A percentile compares a stretch with the other conserved stretches of the same genome.
Evolutionary conservation across 805 yeast genomes (phyloP).

Genomic region (Wickerhamiella occidentalis): DNA sequence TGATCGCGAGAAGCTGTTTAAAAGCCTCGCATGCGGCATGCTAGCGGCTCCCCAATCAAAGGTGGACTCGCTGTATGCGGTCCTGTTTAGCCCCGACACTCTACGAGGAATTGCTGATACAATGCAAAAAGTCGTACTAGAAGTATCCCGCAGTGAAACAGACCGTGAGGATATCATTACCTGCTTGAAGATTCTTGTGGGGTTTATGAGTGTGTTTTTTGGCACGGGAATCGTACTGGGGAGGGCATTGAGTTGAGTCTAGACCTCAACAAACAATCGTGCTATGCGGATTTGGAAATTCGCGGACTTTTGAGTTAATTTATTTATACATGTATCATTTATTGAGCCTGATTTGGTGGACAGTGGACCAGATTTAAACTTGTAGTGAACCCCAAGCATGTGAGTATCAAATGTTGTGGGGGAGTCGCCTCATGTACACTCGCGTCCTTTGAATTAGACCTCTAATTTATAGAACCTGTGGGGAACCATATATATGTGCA

Average conservation of each 20-base stretch:
- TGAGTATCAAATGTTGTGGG: too few species aligned
- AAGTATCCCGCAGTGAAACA: background rate
- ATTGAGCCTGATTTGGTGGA: too few species aligned
- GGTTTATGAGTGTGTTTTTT: conserved; percentile 16
- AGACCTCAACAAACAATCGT: too few species aligned
- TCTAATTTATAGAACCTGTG: too few species aligned
- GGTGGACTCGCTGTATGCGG: conserved; percentile 3
- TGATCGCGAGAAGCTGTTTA: background rate
- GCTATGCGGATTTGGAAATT: too few species aligned
- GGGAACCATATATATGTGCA: too few species aligned
- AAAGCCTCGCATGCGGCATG: conserved; percentile 5
- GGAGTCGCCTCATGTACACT: too few species aligned
- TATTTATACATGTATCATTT: background rate
- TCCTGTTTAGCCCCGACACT: conserved; percentile 12
- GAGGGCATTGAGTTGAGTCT: background rate
- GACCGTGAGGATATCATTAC: background rate
- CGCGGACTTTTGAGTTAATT: background rate
- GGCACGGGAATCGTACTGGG: conserved; percentile 20
- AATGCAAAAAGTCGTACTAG: conserved; percentile 2
- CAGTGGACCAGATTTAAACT: too few species aligned
- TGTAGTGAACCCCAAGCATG: too few species aligned
- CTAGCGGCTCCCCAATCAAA: background rate
- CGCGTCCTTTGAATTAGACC: too few species aligned
- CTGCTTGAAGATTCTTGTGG: conserved; percentile 15
- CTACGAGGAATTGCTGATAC: conserved; percentile 2